Evolutionary conservation across 1,139 yeast species (phyloP).

Genomic region (Saccharomyces hybrid): DNA sequence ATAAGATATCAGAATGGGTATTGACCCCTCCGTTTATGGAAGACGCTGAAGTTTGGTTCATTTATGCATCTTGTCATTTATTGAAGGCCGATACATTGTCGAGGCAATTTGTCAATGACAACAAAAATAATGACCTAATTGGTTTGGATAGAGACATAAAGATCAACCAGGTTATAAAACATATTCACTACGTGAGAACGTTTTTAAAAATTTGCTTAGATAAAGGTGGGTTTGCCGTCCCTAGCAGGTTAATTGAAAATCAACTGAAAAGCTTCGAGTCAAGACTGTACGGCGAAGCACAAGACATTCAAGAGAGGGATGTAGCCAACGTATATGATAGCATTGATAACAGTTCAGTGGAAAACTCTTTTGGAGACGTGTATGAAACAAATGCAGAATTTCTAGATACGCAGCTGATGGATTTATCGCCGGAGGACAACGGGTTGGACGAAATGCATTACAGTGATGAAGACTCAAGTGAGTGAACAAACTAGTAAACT

Average conservation of each 20-base stretch:
- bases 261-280: constrained; percentile 18
- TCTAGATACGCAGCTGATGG: background rate
- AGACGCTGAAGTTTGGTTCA: constrained; percentile 29
- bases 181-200: constrained; percentile 17
- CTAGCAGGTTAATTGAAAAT: constrained; percentile 15
- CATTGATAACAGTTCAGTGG: background rate
- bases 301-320: background rate
- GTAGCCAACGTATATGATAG: background rate
- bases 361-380: background rate
- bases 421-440: background rate
- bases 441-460: background rate
- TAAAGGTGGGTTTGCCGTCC: constrained; percentile 17
- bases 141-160: constrained; percentile 22
- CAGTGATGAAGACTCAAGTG: background rate
- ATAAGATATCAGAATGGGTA: constrained; percentile 23
- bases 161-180: constrained; percentile 22
- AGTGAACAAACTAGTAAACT: background rate
- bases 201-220: constrained; percentile 14
- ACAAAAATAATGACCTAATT: constrained; percentile 4
- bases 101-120: constrained; percentile 5
- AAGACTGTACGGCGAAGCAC: constrained; percentile 10
- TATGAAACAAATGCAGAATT: background rate
- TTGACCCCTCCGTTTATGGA: constrained; percentile 30
- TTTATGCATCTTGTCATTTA: constrained; percentile 24
- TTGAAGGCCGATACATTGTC: constrained; percentile 24